These are phyloP conservation scores for Sabuloglossum arenarium DNA, from an alignment of 495 filamentous ascomycete genomes.

Conservation along the genomic window DNA sequence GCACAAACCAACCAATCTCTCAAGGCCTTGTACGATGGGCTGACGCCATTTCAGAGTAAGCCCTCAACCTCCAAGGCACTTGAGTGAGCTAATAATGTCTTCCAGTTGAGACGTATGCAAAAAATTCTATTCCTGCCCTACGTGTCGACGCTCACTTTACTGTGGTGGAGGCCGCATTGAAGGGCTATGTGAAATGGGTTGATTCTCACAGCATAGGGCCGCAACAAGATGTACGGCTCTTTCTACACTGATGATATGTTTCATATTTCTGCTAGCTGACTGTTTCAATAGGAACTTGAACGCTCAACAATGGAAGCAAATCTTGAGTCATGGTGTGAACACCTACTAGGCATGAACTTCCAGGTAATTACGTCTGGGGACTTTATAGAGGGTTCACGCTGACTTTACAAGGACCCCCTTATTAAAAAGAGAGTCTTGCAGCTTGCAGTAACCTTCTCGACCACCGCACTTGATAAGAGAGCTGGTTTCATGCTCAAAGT, in stretches of 20 bases:
- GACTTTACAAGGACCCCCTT: slow-evolving; percentile 44
- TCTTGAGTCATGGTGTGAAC: slow-evolving; percentile 64
- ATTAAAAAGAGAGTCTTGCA: slow-evolving; percentile 70
- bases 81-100: background rate
- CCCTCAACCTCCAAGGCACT: slow-evolving; percentile 4
- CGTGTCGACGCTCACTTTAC: slow-evolving; percentile 74
- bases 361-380: slow-evolving; percentile 27
- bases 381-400: background rate
- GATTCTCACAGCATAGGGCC: slow-evolving; percentile 28
- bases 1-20: slow-evolving; percentile 51
- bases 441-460: slow-evolving; percentile 54
- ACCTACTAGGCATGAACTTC: slow-evolving; percentile 49
- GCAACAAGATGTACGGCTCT: slow-evolving; percentile 27
- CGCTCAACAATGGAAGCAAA: slow-evolving; percentile 30
- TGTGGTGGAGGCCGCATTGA: slow-evolving; percentile 77
- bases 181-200: slow-evolving; percentile 73
- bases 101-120: slow-evolving; percentile 52
- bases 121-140: slow-evolving; percentile 54
- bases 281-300: background rate
- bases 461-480: slow-evolving; percentile 56
- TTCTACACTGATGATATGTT: background rate
- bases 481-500: slow-evolving; percentile 66
- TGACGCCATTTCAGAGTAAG: slow-evolving; percentile 47
- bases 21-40: slow-evolving; percentile 49
- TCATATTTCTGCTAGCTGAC: slow-evolving; percentile 4